Evolutionary conservation across 2,329 filamentous ascomycete species (phyloP).

Genomic region (Fusarium subglutinans): DNA sequence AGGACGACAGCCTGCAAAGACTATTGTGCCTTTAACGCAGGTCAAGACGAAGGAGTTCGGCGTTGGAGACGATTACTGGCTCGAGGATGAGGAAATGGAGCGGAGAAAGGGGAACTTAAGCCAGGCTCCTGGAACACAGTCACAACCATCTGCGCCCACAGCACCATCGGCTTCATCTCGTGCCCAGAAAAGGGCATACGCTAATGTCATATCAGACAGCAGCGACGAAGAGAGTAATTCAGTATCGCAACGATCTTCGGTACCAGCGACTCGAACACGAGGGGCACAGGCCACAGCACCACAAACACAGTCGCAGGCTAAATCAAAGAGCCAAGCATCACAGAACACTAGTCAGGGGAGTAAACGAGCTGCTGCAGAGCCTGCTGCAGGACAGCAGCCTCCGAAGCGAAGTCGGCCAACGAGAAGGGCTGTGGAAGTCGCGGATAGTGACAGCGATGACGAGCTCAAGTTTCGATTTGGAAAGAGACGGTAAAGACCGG

Average conservation of each 20-base stretch:
- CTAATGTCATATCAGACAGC: constrained; percentile 49
- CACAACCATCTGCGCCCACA: constrained; percentile 19
- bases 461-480: constrained; percentile 66
- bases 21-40: constrained; percentile 78
- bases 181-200: constrained; percentile 29
- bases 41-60: constrained; percentile 77
- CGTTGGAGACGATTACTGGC: constrained; percentile 80
- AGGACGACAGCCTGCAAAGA: constrained; percentile 54
- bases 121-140: constrained; percentile 36
- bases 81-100: constrained; percentile 60
- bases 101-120: constrained; percentile 43
- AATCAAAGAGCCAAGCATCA: constrained; percentile 43
- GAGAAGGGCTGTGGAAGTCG: constrained; percentile 48
- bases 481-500: constrained; percentile 52
- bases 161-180: constrained; percentile 13
- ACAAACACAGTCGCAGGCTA: constrained; percentile 45
- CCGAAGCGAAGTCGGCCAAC: constrained; percentile 47
- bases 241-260: background rate
- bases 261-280: constrained; percentile 36
- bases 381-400: constrained; percentile 42
- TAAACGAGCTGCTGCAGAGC: constrained; percentile 48
- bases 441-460: constrained; percentile 63
- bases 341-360: constrained; percentile 41
- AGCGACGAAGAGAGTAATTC: constrained; percentile 47
- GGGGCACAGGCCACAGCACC: constrained; percentile 35